phyloP scores from a whole-genome alignment of 2,329 filamentous ascomycete species.

The Beauveria sp. region DNA sequence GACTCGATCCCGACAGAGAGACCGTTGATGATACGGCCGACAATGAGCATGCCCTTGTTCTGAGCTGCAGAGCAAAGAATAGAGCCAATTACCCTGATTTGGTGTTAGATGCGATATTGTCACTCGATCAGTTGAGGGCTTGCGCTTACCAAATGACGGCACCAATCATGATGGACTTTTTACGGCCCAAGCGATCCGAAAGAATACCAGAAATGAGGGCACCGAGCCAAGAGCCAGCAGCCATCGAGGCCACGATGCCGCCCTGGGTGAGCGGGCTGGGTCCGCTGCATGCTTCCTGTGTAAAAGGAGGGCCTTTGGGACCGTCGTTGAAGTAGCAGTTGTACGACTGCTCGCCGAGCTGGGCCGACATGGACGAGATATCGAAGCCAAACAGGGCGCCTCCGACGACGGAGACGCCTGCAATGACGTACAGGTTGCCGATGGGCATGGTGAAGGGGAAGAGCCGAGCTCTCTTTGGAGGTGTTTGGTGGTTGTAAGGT shows the following conservation, averaged over 20 bases:
- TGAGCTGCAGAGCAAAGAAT: constrained; percentile 37
- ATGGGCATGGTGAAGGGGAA: constrained; percentile 19
- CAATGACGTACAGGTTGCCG: constrained; percentile 29
- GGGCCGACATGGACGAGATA: constrained; percentile 49
- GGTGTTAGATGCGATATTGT: not conserved
- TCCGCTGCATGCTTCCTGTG: constrained; percentile 24
- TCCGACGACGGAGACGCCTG: constrained; percentile 29
- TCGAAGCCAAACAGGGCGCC: constrained; percentile 46
- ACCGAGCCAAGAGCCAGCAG: constrained; percentile 44
- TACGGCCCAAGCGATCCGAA: constrained; percentile 42
- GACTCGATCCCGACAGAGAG: constrained; percentile 58
- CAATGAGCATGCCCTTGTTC: constrained; percentile 43
- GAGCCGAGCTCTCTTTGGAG: not conserved
- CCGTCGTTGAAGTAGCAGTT: constrained; percentile 33
- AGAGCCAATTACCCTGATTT: constrained; percentile 39
- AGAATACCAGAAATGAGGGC: constrained; percentile 40
- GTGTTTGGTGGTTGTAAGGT: not conserved
- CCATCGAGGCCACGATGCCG: constrained; percentile 44
- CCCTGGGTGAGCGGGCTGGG: constrained; percentile 38
- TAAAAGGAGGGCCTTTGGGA: constrained; percentile 24
- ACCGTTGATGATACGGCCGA: constrained; percentile 56
- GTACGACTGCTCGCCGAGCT: constrained; percentile 28
- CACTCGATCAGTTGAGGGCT: not conserved
- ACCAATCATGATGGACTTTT: constrained; percentile 43
- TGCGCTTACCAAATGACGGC: constrained; percentile 41